Base-by-base conservation (phyloP, 805 yeast genomes). In the Debaryomyces hansenii region DNA sequence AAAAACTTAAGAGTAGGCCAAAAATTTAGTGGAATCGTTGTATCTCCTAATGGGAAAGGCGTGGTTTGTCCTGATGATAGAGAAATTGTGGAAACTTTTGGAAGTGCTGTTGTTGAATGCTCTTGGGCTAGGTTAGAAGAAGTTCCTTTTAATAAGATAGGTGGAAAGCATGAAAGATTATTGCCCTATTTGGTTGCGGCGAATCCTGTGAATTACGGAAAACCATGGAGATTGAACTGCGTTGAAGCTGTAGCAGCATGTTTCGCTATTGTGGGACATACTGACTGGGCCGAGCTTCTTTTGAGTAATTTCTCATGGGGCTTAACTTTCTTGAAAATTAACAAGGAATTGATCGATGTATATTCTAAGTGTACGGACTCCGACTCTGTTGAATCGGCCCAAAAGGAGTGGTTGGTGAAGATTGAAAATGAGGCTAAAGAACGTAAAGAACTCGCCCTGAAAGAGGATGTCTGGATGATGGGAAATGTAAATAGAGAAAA, bases 121-220 rank as follows among this genome's bases (percentile, higher is more conserved):
- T 90, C 97, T 1, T 94, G 99, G 99, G 99, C 99, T 0, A 74
- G 98, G 45, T 64, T 94, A n/a, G 96, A 90, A 46, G 99, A 94
- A 64, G 83, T 94, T n/a, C 99, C 99, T 4, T 94, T 94, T 66
- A 72, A 77, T 49, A 89, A 87, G 59, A 90, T 94, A 48, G 98
- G 98, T 4, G 98, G 98, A 4, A 82, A 80, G 50, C 77, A 89
- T 57, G 96, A 92, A 60, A 74, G 99, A 40, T 71, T 94, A 27
- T 63, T 94, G 47, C 99, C 99, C 0, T 94, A 92, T 57, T 70
- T 94, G 40, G 90, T 94, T 8, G 98, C 98, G 4, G 96, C 98
- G 0, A 94, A 94, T 62, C 96, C 96, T 27, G 98, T 95, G 6
- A 94, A 94, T 65, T 94, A 94, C 58, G 99, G 99, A 4, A 78